phyloP scores from a whole-genome alignment of 2,329 filamentous ascomycete species.

The Hortaea werneckii region DNA sequence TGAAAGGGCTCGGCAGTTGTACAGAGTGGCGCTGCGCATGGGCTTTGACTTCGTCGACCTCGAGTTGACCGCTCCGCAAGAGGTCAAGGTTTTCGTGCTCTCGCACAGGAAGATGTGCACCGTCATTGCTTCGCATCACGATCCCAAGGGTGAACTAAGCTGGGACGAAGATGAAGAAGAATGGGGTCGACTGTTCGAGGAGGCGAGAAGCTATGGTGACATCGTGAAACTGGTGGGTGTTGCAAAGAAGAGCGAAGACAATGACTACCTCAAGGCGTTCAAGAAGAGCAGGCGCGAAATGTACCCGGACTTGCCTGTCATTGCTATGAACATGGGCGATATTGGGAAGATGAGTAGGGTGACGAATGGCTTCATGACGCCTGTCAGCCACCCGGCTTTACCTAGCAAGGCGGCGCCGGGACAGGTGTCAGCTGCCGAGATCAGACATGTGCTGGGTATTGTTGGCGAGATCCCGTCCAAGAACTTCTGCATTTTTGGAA shows the following conservation, averaged over 20 bases:
- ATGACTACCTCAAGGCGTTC: constrained; percentile 75
- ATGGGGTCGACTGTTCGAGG: constrained; percentile 85
- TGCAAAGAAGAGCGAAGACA: constrained; percentile 68
- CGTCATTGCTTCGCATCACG: constrained; percentile 93
- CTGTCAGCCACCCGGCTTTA: constrained; percentile 80
- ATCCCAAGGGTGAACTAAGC: constrained; percentile 65
- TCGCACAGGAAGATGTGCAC: constrained; percentile 57
- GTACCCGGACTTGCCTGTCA: constrained; percentile 66
- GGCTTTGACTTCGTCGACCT: constrained; percentile 89
- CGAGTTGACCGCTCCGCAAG: constrained; percentile 74
- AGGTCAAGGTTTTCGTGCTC: constrained; percentile 50
- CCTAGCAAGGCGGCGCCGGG: constrained; percentile 90
- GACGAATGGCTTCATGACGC: constrained; percentile 85
- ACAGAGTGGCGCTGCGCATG: constrained; percentile 66
- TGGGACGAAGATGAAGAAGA: constrained; percentile 62
- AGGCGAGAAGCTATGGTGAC: constrained; percentile 79
- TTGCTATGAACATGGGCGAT: constrained; percentile 91
- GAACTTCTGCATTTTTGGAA: constrained; percentile 80
- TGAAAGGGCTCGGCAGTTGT: constrained; percentile 54
- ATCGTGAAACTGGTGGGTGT: constrained; percentile 88
- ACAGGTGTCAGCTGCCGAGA: constrained; percentile 82
- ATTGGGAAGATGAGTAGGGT: constrained; percentile 82
- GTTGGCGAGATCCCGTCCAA: constrained; percentile 68
- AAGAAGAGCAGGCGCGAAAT: constrained; percentile 62
- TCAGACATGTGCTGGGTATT: constrained; percentile 65